phyloP scores from a whole-genome alignment of 352 stramenopile species.

The Pythium angustatum region DNA sequence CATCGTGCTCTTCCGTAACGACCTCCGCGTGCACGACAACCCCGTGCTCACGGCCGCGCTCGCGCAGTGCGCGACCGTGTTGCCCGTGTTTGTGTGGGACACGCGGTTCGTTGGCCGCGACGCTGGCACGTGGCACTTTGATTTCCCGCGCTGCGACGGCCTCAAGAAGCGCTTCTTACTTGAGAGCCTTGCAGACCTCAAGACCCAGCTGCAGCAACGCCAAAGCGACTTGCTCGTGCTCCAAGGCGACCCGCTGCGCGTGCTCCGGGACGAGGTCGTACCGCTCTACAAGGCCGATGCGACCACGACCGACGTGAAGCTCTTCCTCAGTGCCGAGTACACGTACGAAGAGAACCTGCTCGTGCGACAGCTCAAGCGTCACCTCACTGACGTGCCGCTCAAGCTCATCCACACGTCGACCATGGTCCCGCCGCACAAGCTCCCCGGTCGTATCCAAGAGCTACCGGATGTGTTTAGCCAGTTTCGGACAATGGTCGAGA shows the following conservation, averaged over 20 bases:
- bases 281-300: constrained; percentile 10
- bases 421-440: constrained; percentile 23
- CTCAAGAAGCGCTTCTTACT: constrained; percentile 25
- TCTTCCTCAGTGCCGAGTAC: constrained; percentile 25
- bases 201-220: constrained; percentile 9
- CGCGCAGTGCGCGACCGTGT: constrained; percentile 14
- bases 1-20: constrained; percentile 26
- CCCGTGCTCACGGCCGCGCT: constrained; percentile 18
- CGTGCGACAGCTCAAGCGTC: constrained; percentile 8
- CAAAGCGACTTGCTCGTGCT: constrained; percentile 20
- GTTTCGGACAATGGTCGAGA: constrained; percentile 21
- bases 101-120: constrained; percentile 14
- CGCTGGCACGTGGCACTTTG: constrained; percentile 21
- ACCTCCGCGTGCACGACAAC: constrained; percentile 25
- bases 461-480: constrained; percentile 21
- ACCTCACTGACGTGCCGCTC: constrained; percentile 10
- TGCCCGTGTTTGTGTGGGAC: constrained; percentile 27
- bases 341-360: constrained; percentile 25
- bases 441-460: constrained; percentile 17
- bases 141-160: constrained; percentile 19
- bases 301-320: constrained; percentile 2
- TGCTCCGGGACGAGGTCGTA: constrained; percentile 12
- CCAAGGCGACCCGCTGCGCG: constrained; percentile 13
- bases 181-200: constrained; percentile 21
- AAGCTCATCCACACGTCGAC: constrained; percentile 21